These are phyloP conservation scores for Hanseniaspora lachancei DNA, from an alignment of 805 yeast species.

Conservation along the genomic window DNA sequence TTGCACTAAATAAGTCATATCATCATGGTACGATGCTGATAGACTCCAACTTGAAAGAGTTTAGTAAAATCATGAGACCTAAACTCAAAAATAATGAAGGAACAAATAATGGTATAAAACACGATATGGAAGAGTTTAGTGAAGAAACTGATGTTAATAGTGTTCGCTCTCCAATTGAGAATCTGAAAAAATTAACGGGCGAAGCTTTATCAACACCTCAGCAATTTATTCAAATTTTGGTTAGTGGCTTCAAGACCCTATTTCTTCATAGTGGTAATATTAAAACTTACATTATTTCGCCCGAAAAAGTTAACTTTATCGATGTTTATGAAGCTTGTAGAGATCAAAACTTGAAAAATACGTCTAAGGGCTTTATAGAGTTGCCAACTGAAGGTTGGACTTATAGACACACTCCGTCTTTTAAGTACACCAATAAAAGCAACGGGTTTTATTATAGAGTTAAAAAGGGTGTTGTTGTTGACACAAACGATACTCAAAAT, in stretches of 20 bases:
- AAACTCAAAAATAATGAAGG: slow-evolving; percentile 20
- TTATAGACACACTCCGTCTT: slow-evolving; percentile 64
- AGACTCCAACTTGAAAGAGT: slow-evolving; percentile 44
- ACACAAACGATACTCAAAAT: slow-evolving; percentile 12
- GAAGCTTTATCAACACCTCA: slow-evolving; percentile 32
- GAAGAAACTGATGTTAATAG: slow-evolving; percentile 50
- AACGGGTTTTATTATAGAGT: slow-evolving; percentile 32
- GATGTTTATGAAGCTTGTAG: slow-evolving; percentile 14
- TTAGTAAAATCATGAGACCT: slow-evolving; percentile 47
- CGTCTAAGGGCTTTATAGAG: slow-evolving; percentile 25
- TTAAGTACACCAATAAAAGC: slow-evolving; percentile 38
- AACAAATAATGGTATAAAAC: neutral
- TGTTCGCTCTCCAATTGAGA: slow-evolving; percentile 67
- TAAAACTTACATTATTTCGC: slow-evolving; percentile 24
- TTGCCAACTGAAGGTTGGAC: slow-evolving; percentile 52
- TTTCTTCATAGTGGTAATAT: slow-evolving; percentile 18
- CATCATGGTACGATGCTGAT: slow-evolving; percentile 96
- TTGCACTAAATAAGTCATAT: slow-evolving; percentile 66
- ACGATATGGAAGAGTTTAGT: slow-evolving; percentile 33
- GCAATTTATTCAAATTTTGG: slow-evolving; percentile 23
- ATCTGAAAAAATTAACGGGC: slow-evolving; percentile 31
- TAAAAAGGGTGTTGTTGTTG: slow-evolving; percentile 34
- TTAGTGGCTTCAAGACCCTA: slow-evolving; percentile 19
- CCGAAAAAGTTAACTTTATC: slow-evolving; percentile 29
- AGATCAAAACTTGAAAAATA: slow-evolving; percentile 26